Evolutionary conservation across 169 alveolate species (phyloP).

Genomic region (Theileria equi): DNA sequence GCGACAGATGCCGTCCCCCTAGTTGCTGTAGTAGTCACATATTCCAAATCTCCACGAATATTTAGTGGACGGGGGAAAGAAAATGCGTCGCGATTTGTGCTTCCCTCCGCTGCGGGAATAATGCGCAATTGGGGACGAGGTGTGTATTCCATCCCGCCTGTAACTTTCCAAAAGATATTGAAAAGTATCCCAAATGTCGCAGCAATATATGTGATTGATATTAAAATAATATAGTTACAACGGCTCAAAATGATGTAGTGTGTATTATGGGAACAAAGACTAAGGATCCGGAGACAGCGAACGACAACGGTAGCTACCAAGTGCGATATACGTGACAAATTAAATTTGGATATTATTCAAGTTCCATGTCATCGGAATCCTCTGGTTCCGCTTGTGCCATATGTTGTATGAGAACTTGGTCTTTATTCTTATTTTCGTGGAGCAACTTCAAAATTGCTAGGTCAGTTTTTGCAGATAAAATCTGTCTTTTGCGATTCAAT

Average conservation of each 20-base stretch:
- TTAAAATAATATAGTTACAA: background rate
- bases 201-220: background rate
- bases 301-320: background rate
- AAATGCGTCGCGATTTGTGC: conserved; percentile 4
- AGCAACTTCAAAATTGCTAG: conserved; percentile 74
- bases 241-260: background rate
- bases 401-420: conserved; percentile 10
- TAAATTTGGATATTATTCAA: conserved; percentile 10
- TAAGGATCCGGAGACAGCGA: background rate
- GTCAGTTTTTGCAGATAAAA: conserved; percentile 74
- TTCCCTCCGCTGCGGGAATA: conserved; percentile 8
- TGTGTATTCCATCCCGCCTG: conserved; percentile 14
- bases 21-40: background rate
- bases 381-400: conserved; percentile 14
- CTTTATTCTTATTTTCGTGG: conserved; percentile 15
- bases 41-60: background rate
- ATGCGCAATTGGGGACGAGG: conserved; percentile 23
- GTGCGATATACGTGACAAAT: background rate
- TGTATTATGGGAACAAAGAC: background rate
- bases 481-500: conserved; percentile 65
- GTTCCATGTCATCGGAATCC: conserved; percentile 19
- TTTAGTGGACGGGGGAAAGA: conserved; percentile 19
- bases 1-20: background rate
- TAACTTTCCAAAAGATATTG: background rate
- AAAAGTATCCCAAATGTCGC: background rate